Evolutionary conservation across 2,329 filamentous ascomycete species (phyloP).

Genomic region (Aureobasidium sp.): DNA sequence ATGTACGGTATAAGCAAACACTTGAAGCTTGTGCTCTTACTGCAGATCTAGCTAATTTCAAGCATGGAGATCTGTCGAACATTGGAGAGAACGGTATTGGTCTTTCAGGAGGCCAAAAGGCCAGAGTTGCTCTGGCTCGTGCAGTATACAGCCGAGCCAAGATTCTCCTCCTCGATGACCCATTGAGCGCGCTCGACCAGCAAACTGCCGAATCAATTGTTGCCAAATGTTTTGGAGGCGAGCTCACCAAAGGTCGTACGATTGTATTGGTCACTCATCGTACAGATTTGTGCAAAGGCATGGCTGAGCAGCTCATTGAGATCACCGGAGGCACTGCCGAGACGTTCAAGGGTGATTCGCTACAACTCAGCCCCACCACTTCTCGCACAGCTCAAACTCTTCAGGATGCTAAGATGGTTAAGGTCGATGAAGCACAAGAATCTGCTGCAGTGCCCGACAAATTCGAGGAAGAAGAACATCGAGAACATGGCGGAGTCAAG

Average conservation of each 20-base stretch:
- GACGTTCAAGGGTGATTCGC: slow-evolving; percentile 20
- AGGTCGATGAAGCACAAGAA: slow-evolving; percentile 35
- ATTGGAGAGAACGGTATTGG: slow-evolving; percentile 42
- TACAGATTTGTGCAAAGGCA: slow-evolving; percentile 61
- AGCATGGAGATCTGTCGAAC: slow-evolving; percentile 54
- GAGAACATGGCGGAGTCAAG: slow-evolving; percentile 69
- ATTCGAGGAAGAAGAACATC: slow-evolving; percentile 71
- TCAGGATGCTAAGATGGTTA: slow-evolving; percentile 25
- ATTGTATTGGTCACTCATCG: slow-evolving; percentile 59
- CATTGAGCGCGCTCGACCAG: slow-evolving; percentile 45
- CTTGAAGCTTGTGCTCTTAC: slow-evolving; percentile 56
- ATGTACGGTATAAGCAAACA: slow-evolving; percentile 61
- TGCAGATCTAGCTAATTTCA: slow-evolving; percentile 56
- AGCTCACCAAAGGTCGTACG: slow-evolving; percentile 47
- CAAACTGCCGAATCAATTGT: slow-evolving; percentile 59
- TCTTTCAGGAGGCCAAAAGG: slow-evolving; percentile 43
- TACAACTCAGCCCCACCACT: slow-evolving; percentile 18
- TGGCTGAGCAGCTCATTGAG: slow-evolving; percentile 68
- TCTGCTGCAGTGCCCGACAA: slow-evolving; percentile 58
- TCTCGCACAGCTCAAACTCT: slow-evolving; percentile 19
- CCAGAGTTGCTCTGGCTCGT: slow-evolving; percentile 42
- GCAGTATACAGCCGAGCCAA: slow-evolving; percentile 41
- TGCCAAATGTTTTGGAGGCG: slow-evolving; percentile 49
- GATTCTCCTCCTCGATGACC: slow-evolving; percentile 43
- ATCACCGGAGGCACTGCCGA: slow-evolving; percentile 54